Percentiles rank a stretch among this genome's conserved stretches.
These are phyloP conservation scores for Tagetes patula DNA, from an alignment of 129 eudicot species.

Conservation along the genomic window DNA sequence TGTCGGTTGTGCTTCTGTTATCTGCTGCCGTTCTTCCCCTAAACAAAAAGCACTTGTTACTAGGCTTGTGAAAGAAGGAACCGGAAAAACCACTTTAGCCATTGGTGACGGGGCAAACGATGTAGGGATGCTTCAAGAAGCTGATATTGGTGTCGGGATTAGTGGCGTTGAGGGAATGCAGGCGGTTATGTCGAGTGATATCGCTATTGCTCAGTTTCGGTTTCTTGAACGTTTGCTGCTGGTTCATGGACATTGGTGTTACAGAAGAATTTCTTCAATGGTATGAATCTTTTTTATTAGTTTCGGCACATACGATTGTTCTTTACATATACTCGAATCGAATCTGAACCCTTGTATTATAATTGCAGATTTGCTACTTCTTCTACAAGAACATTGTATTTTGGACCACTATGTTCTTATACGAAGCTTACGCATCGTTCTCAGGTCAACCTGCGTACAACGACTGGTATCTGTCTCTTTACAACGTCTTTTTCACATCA, in stretches of 20 bases:
- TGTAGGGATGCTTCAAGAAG: slow-evolving; percentile 97
- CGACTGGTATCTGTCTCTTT: slow-evolving; percentile 87
- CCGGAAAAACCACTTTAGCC: slow-evolving; percentile 71
- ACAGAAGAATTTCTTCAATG: slow-evolving; percentile 92
- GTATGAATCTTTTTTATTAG: slow-evolving; percentile 37
- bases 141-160: slow-evolving; percentile 89
- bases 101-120: slow-evolving; percentile 92
- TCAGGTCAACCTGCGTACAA: slow-evolving; percentile 91
- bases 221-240: slow-evolving; percentile 79
- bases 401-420: slow-evolving; percentile 77
- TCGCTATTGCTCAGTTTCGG: slow-evolving; percentile 92
- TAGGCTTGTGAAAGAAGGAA: slow-evolving; percentile 74
- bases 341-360: slow-evolving; percentile 16
- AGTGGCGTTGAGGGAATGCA: slow-evolving; percentile 98
- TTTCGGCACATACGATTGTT: neutral
- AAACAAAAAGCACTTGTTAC: slow-evolving; percentile 96
- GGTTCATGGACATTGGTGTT: slow-evolving; percentile 99
- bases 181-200: slow-evolving; percentile 98
- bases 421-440: slow-evolving; percentile 71
- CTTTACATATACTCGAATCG: neutral
- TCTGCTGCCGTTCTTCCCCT: slow-evolving; percentile 96
- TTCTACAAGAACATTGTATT: slow-evolving; percentile 82
- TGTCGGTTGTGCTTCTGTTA: slow-evolving; percentile 79
- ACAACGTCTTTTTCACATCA: slow-evolving; percentile 95
- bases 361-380: slow-evolving; percentile 84